Evolutionary conservation across 768 basidiomycete genomes (phyloP), one percentile per base, ranked within the genome.

Genomic region (Pleurotus ostreatus): DNA sequence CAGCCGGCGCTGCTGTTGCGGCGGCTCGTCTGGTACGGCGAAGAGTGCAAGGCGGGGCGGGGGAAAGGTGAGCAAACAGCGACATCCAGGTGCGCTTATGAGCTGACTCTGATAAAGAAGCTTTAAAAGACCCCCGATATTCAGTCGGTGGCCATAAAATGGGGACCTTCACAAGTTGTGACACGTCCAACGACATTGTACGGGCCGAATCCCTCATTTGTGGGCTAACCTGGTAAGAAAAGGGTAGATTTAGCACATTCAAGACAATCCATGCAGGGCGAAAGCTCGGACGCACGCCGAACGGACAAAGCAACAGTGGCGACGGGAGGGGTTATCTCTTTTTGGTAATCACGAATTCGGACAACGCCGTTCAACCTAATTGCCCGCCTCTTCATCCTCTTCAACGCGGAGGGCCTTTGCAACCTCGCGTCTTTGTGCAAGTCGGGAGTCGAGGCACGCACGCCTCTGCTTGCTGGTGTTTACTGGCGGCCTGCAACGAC

Each of bases 271-370:
- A 41, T 53, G 18, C 51, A 53, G 51, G 51, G 51, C 37, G 23
- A 41, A 41, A 40, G 38, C 51, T 53, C 38, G 51, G 51, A 53
- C 51, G 39, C 22, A 53, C 51, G 38, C 26, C 39, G 39, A 53
- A 53, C 38, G 23, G 39, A 53, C 51, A 53, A 53, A 53, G 51
- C 51, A 53, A 53, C 20, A 20, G 16, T 16, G 2, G 26, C 51
- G 51, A 53, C 51, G 51, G 49, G 51, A 44, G 51, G 51, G 15
- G 34, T 13, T 53, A 53, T 30, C 48, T 49, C 48, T 49, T 49
- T 49, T 34, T 49, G 48, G 39, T 18, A 40, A 18, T 25, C 15
- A 18, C n/a, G 23, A 16, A 34, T 38, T 41, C 16, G 34, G 16
- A n/a, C 51, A 40, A 40, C 37, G 8, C 51, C 51, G 51, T 38